Conservation (phyloP, 257 asterid genomes). For the Cruciata laevipes region DNA sequence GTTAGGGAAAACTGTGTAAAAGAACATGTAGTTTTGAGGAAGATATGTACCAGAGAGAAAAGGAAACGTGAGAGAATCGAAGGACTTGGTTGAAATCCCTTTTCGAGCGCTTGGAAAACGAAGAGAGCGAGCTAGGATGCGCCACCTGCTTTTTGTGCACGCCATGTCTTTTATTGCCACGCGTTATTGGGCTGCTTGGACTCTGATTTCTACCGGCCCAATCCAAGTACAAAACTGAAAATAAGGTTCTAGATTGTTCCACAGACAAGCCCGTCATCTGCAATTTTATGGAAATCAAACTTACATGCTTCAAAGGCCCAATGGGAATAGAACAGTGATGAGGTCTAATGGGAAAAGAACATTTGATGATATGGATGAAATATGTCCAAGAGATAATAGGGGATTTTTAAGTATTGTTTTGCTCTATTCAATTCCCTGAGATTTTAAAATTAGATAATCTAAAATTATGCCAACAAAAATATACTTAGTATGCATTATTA, state of each 20-base stretch:
- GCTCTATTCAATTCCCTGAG: too few species aligned
- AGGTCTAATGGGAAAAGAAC: too few species aligned
- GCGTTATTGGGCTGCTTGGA: background rate
- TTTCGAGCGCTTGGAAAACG: background rate
- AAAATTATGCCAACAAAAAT: too few species aligned
- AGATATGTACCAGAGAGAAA: background rate
- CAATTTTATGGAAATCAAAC: too few species aligned
- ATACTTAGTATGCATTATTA: too few species aligned
- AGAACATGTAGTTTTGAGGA: background rate
- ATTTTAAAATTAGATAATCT: too few species aligned
- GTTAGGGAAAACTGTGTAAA: background rate
- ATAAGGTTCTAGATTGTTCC: background rate
- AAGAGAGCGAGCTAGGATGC: constrained; percentile 24
- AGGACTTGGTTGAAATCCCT: constrained; percentile 2
- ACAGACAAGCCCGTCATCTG: background rate
- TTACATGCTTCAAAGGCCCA: too few species aligned
- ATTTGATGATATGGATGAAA: too few species aligned
- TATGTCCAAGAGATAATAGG: too few species aligned
- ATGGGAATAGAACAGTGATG: too few species aligned
- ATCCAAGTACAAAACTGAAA: background rate
- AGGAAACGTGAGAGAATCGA: background rate
- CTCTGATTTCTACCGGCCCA: background rate
- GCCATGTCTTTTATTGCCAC: constrained; percentile 27
- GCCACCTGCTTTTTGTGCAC: constrained; percentile 34
- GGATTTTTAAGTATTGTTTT: too few species aligned